Evolutionary conservation across 345 rosid genomes (phyloP), one percentile per base, ranked within the genome.

Genomic region (Murraya paniculata): DNA sequence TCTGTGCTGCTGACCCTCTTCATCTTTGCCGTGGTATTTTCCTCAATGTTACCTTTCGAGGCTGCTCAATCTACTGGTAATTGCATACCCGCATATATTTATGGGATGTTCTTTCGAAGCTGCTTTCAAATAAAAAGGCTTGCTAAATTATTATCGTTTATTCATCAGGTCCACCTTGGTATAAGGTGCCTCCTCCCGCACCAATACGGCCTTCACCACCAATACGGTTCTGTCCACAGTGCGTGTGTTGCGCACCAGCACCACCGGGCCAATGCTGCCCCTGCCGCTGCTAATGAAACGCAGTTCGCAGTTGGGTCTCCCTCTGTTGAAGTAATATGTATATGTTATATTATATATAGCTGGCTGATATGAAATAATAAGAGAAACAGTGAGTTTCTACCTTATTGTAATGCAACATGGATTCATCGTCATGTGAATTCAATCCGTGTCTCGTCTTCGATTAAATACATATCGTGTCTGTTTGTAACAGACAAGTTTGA

Each of bases 221-320:
- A 6, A 18, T 64, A 66, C 16, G 22, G 16, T 14, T 76, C 0
- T 84, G 82, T 39, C 86, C 82, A 0, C 64, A 74, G 16, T 84
- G 80, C 33, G 75, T 66, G 1, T 83, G 86, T 28, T 83, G 79
- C 67, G 21, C 35, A 3, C 53, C 33, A 4, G 67, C 38, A 16
- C 38, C 67, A 16, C 67, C 67, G 8, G 67, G 67, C 18, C 1
- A 33, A 30, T 30, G 67, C 31, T 64, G 67, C 38, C 38, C 67
- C 6, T 30, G 39, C 24, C 39, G 68, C 68, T 31, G 68, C 68
- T 64, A 36, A 64, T 45, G 50, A 45, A 45, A 13, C 50, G 0
- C 50, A 45, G 18, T 45, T 45, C 50, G 1, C 50, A 45, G 50
- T 41, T 11, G 48, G 48, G 16, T 11, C 4, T 30, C 7, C 0